Base-by-base conservation (phyloP, 2,329 filamentous ascomycete genomes). In the Ophiocordyceps unilateralis region DNA sequence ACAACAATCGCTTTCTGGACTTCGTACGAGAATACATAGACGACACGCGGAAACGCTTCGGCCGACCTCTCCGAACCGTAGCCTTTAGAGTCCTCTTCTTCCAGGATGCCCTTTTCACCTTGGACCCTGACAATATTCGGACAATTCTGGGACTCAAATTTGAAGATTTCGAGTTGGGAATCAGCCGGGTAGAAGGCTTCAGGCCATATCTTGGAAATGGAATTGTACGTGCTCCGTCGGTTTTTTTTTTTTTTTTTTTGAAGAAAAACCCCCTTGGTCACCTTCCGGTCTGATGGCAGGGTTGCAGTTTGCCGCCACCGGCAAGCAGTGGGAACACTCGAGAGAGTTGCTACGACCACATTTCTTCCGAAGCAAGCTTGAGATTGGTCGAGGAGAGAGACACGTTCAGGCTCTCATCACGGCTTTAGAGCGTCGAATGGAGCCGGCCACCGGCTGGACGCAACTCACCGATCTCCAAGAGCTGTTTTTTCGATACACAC, bases 401-500 rank as follows among this genome's bases (percentile, higher is more conserved):
- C 53, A 58, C 44, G 56, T 68, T 14, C 55, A 62, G 43, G 52
- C 49, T 12, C 50, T 62, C 22, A 52, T 55, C 40, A 41, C 46
- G 5, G 51, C 50, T 17, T 42, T 55, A 9, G 44, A 53, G 5
- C 30, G 46, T 8, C 39, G 46, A 0, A 46, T 49, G 3, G 63
- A 72, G 43, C 21, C n/a, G n/a, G n/a, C 41, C 2, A 43, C 49
- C 28, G 48, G 53, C 41, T 63, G 64, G 53, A 58, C 56, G 1
- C 39, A 43, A 3, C 47, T 50, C 1, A 55, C 69, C 5, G 66
- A 72, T 46, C 53, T 72, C 4, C 62, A 64, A 47, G 61, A 61
- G 0, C 53, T 71, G 10, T 65, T 72, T 50, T 71, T 70, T 56
- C 59, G 61, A 32, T 56, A 69, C 36, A 69, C 69, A 2, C 56